Evolutionary conservation across 2,329 filamentous ascomycete species (phyloP).

Genomic region (Cercospora canescens): DNA sequence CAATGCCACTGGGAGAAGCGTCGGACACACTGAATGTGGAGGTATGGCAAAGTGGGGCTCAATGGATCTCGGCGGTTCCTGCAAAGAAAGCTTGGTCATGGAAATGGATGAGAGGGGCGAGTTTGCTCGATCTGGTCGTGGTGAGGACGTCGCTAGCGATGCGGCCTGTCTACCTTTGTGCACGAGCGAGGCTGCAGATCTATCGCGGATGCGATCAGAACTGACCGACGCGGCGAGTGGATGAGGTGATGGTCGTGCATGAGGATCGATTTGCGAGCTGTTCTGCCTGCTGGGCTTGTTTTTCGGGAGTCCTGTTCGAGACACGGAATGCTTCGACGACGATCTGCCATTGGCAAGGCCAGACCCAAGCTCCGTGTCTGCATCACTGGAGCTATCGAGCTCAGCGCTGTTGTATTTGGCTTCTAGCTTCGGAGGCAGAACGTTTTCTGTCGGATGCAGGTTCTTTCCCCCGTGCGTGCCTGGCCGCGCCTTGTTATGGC

Average conservation of each 20-base stretch:
- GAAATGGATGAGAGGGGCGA: slow-evolving; percentile 34
- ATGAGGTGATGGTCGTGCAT: slow-evolving; percentile 23
- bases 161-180: slow-evolving; percentile 21
- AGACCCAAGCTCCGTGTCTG: slow-evolving; percentile 37
- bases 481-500: slow-evolving; percentile 70
- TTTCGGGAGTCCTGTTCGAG: slow-evolving; percentile 25
- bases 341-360: slow-evolving; percentile 36
- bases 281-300: slow-evolving; percentile 39
- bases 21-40: slow-evolving; percentile 57
- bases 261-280: slow-evolving; percentile 41
- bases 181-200: slow-evolving; percentile 28
- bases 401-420: slow-evolving; percentile 32
- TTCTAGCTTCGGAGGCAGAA: slow-evolving; percentile 62
- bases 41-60: slow-evolving; percentile 53
- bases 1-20: slow-evolving; percentile 74
- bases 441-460: slow-evolving; percentile 86
- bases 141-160: slow-evolving; percentile 30
- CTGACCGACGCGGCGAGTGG: slow-evolving; percentile 33
- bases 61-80: background rate
- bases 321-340: slow-evolving; percentile 33
- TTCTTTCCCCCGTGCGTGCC: slow-evolving; percentile 74
- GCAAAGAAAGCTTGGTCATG: slow-evolving; percentile 25
- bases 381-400: slow-evolving; percentile 35
- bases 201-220: slow-evolving; percentile 29
- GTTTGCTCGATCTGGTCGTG: slow-evolving; percentile 31